phyloP scores from a whole-genome alignment of 495 filamentous ascomycete species.

The Pyronema omphalodes region DNA sequence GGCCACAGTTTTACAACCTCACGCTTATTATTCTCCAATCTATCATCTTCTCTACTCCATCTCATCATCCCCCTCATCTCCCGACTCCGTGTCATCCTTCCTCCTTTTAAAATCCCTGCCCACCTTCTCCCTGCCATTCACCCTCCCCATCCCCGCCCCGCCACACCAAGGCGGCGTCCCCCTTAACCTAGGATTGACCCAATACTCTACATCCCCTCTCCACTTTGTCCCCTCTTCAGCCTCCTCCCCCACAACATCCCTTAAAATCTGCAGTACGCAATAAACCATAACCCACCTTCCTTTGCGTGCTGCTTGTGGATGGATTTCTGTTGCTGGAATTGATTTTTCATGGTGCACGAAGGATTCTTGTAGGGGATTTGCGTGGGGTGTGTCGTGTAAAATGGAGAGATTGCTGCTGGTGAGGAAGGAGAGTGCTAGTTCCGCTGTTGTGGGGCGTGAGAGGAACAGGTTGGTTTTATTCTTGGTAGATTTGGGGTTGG shows the following conservation, averaged over 20 bases:
- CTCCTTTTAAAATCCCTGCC: too few relatives aligned
- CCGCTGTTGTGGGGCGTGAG: slow-evolving; percentile 19
- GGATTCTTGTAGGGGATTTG: slow-evolving; percentile 37
- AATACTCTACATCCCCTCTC: slow-evolving; percentile 42
- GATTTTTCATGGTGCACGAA: slow-evolving; percentile 47
- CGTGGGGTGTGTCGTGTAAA: slow-evolving; percentile 34
- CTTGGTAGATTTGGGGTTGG: slow-evolving; percentile 21
- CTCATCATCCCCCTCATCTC: slow-evolving; percentile 4
- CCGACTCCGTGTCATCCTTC: not conserved
- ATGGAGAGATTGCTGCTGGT: slow-evolving; percentile 52
- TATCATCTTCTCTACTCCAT: too few relatives aligned
- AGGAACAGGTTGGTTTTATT: slow-evolving; percentile 25
- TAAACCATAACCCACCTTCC: slow-evolving; percentile 62
- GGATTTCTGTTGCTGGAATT: slow-evolving; percentile 28
- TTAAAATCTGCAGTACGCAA: slow-evolving; percentile 49
- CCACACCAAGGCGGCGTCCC: slow-evolving; percentile 40
- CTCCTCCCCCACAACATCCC: too few relatives aligned
- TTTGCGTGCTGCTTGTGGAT: slow-evolving; percentile 40
- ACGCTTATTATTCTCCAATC: too few relatives aligned
- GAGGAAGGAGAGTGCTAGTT: slow-evolving; percentile 42
- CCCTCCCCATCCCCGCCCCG: not conserved
- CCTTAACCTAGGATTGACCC: slow-evolving; percentile 40
- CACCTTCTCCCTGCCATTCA: not conserved
- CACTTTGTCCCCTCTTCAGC: too few relatives aligned
- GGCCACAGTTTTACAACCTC: too few relatives aligned